Evolutionary conservation across 2,329 filamentous ascomycete genomes (phyloP).

Genomic region (Colletotrichum gloeosporioides): DNA sequence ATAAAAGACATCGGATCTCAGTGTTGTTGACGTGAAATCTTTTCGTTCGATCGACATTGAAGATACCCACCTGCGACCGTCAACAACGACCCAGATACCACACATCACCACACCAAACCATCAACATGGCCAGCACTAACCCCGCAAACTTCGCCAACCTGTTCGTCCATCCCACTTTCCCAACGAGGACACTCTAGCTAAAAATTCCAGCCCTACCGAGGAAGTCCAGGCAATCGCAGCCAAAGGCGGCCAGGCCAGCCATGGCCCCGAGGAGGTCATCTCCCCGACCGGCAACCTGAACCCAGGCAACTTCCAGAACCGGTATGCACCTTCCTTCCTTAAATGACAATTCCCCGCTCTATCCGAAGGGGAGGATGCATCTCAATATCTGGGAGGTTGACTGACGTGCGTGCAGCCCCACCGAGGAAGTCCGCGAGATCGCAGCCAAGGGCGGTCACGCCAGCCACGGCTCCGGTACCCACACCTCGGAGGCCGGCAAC

Average conservation of each 20-base stretch:
- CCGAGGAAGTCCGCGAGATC: constrained; percentile 45
- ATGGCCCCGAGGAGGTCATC: not conserved
- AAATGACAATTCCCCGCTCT: too few species aligned
- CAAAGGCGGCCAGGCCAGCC: not conserved
- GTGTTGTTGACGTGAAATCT: accelerated
- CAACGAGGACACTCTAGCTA: accelerated
- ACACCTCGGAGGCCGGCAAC: not conserved
- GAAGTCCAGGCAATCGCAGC: not conserved
- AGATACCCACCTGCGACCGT: not conserved
- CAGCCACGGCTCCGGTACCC: constrained; percentile 27
- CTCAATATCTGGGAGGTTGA: not conserved
- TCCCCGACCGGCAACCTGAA: constrained; percentile 13
- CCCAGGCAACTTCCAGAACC: constrained; percentile 27
- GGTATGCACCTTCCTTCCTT: not conserved
- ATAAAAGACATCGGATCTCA: not conserved
- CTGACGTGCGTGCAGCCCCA: too few species aligned
- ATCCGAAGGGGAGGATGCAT: too few species aligned
- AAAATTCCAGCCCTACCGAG: not conserved
- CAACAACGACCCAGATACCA: too few species aligned
- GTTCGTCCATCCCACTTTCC: not conserved
- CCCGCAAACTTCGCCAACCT: not conserved
- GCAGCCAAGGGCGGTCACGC: constrained; percentile 44
- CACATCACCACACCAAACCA: too few species aligned
- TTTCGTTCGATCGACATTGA: not conserved
- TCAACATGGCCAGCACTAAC: not conserved